Percentiles rank a stretch among this genome's conserved stretches.
Conservation (phyloP, 495 filamentous ascomycete genomes). For the Lichina pygmaea region DNA sequence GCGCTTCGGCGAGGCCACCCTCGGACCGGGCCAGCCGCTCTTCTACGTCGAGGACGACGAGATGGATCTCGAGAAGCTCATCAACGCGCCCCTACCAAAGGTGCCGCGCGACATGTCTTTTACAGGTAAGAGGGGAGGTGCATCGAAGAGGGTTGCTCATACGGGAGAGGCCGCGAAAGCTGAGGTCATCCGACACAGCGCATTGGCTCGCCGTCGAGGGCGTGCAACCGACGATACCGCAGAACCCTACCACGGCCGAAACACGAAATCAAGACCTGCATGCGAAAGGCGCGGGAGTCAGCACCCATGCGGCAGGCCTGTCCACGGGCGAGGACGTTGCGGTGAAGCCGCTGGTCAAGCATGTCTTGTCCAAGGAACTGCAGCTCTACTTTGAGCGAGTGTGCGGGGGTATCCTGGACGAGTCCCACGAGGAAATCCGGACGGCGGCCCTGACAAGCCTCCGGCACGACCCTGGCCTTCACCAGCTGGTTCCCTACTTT, state of each 20-base stretch:
- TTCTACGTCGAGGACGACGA: slow-evolving; percentile 98
- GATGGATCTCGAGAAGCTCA: slow-evolving; percentile 93
- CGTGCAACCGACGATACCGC: slow-evolving; percentile 80
- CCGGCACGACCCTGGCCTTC: slow-evolving; percentile 64
- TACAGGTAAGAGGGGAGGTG: slow-evolving; percentile 30
- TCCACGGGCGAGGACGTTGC: slow-evolving; percentile 57
- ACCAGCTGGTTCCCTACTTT: slow-evolving; percentile 89
- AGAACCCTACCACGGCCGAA: slow-evolving; percentile 75
- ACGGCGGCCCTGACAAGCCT: slow-evolving; percentile 60
- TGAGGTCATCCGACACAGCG: slow-evolving; percentile 17
- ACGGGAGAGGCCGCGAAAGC: background rate
- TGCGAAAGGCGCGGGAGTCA: slow-evolving; percentile 68
- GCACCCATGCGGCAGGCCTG: slow-evolving; percentile 54
- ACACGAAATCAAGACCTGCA: slow-evolving; percentile 55
- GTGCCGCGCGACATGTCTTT: slow-evolving; percentile 82
- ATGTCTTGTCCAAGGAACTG: slow-evolving; percentile 80
- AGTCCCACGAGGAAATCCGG: slow-evolving; percentile 60
- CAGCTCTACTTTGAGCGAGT: slow-evolving; percentile 95
- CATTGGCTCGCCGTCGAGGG: slow-evolving; percentile 95
- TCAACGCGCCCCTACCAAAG: slow-evolving; percentile 83
- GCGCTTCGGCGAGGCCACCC: slow-evolving; percentile 72
- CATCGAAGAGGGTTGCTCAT: background rate
- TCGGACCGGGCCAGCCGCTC: slow-evolving; percentile 83
- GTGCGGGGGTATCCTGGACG: slow-evolving; percentile 60
- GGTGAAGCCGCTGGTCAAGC: slow-evolving; percentile 78